Base-by-base conservation (phyloP, 768 basidiomycete species). In the Boletus pseudo-olivaceus region DNA sequence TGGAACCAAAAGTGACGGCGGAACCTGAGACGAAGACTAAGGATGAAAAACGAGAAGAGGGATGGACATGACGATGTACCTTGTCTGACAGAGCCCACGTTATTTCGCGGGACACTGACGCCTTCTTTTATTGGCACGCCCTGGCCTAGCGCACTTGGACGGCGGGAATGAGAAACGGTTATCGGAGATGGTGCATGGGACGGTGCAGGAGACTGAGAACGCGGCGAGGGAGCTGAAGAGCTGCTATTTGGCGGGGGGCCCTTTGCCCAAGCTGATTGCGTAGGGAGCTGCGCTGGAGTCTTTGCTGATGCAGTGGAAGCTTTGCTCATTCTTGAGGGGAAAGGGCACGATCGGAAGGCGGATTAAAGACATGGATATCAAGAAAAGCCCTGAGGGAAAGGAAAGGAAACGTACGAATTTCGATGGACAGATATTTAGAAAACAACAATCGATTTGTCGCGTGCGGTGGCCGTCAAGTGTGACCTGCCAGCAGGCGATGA, bases 401-500 rank as follows among this genome's bases (percentile, higher is more conserved):
- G n/a, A 34, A 38, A 27, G 11, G 58, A 62, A 56, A 76, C 75
- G 70, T 61, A 74, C 71, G 75, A 74, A 73, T 76, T 74, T 72
- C 62, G 69, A 62, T 65, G 68, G 65, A 68, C 67, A 64, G 69
- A 72, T 76, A 75, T 70, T 77, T 76, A 71, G 72, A 71, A 75
- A 78, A 74, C 71, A 76, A 74, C 73, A 75, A 67, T 70, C 60
- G 74, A 75, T 75, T 74, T 77, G 74, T 79, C 78, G 83, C 78
- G 82, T 79, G 83, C 73, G 82, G 79, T 83, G 83, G 87, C 87
- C 86, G 85, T 88, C 79, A 85, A 82, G 78, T 83, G 80, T 82
- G 87, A 89, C 88, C 88, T 89, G 88, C 88, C 88, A 87, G 88
- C 88, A 89, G 88, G 87, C 84, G 79, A 81, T 75, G 77, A 81